Base-by-base conservation (phyloP, 805 yeast species). In the Jamesozyma gamospora region DNA sequence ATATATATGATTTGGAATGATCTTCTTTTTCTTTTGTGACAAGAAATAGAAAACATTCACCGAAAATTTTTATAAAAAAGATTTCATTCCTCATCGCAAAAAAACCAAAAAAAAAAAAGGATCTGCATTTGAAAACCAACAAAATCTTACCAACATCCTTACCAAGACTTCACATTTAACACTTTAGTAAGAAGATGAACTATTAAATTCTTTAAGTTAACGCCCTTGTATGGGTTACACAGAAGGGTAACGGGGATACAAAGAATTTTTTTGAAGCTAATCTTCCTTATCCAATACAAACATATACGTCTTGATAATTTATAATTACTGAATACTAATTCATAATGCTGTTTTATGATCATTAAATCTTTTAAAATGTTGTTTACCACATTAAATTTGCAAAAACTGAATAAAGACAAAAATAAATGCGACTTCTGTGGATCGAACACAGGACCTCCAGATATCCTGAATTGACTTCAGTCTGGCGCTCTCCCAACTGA, bases 361-460 rank as follows among this genome's bases (percentile, higher is more conserved):
- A 17, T 32, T 32, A 32, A 21, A 19, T 32, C 8, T n/a, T 32
- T 32, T n/a, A 17, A 5, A 32, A 2, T 3, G 25, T 17, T 17
- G 16, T 32, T 9, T 32, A n/a, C 13, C 9, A 8, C 14, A 4
- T 18, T 16, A 32, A 32, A 3, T 3, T 17, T 10, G 9, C 4
- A 16, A 11, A 13, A 21, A 25, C 5, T 10, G 4, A 25, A 35
- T 13, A 28, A 8, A n/a, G 48, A 53, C 53, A 50, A 52, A 32
- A 44, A 46, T 50, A n/a, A n/a, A n/a, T 73, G 79, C 79, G 76
- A 71, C 62, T 71, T 73, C 74, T 77, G 84, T 75, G 85, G 84
- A 76, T 79, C 80, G 85, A 79, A 79, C 84, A 75, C 84, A 76
- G 79, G 83, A 78, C 86, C 85, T 79, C 73, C 83, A 78, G 65